Evolutionary conservation across 1,284 basidiomycete genomes (phyloP).

Genomic region (Neotropicomus parvogracilis): DNA sequence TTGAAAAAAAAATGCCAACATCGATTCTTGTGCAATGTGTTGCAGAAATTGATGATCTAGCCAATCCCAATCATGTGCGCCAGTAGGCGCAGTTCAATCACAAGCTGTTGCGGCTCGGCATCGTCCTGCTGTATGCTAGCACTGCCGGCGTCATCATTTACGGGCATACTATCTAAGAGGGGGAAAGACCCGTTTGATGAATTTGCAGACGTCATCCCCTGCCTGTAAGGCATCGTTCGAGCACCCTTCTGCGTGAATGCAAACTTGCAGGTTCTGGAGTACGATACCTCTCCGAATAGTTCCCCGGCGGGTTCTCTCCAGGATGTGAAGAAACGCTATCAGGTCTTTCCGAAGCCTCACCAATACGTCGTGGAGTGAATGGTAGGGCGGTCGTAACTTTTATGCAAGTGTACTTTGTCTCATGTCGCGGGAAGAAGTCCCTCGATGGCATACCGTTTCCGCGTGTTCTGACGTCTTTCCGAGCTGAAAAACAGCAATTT

Average conservation of each 20-base stretch:
- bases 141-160: conserved; percentile 17
- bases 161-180: conserved; percentile 26
- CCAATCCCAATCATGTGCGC: conserved; percentile 18
- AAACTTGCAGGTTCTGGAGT: conserved; percentile 29
- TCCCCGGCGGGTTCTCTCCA: conserved; percentile 48
- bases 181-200: conserved; percentile 29
- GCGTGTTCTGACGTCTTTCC: not conserved
- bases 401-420: not conserved
- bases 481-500: conserved; percentile 25
- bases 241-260: not conserved
- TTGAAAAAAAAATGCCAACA: conserved; percentile 21
- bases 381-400: conserved; percentile 24
- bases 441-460: conserved; percentile 20
- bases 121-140: not conserved
- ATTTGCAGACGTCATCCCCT: conserved; percentile 27
- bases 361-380: conserved; percentile 40
- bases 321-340: conserved; percentile 37
- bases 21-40: conserved; percentile 27
- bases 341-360: conserved; percentile 36
- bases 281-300: conserved; percentile 45
- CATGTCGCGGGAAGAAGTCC: conserved; percentile 17
- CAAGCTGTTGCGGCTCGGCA: not conserved
- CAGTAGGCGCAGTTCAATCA: conserved; percentile 19
- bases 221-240: conserved; percentile 14
- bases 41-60: conserved; percentile 13